Evolutionary conservation across 2,329 filamentous ascomycete genomes (phyloP).

Genomic region (Xylaria hypoxylon): DNA sequence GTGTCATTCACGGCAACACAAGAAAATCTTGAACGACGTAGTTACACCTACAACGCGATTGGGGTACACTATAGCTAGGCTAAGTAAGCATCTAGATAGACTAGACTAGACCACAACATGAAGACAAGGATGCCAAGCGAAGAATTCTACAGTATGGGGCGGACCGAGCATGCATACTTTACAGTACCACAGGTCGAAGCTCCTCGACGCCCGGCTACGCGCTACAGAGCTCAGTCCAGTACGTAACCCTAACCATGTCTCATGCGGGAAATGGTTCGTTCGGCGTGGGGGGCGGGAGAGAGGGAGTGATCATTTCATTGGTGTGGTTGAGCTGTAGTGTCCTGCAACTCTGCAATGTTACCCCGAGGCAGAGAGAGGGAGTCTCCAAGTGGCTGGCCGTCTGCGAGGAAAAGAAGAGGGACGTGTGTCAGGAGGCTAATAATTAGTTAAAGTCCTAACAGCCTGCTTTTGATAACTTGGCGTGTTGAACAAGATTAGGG

Average conservation of each 20-base stretch:
- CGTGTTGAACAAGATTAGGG: slow-evolving; percentile 1
- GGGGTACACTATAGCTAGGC: neutral
- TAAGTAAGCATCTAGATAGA: too few relatives aligned
- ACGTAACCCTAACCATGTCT: slow-evolving; percentile 5
- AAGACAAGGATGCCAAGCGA: slow-evolving; percentile 10
- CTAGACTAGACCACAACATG: neutral
- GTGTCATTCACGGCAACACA: neutral
- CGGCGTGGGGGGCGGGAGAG: neutral
- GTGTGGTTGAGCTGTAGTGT: too few relatives aligned
- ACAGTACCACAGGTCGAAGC: neutral
- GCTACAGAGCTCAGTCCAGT: neutral
- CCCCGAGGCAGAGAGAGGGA: slow-evolving; percentile 2
- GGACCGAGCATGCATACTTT: neutral
- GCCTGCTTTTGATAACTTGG: slow-evolving; percentile 14
- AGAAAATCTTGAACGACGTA: neutral
- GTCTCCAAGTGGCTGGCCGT: neutral
- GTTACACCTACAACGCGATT: neutral
- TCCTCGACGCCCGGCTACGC: slow-evolving; percentile 7
- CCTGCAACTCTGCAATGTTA: slow-evolving; percentile 5
- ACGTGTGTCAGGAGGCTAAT: neutral
- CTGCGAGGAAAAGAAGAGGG: neutral
- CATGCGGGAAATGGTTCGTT: neutral
- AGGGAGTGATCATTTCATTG: too few relatives aligned
- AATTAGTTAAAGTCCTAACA: neutral
- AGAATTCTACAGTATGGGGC: slow-evolving; percentile 5